Conservation (phyloP, 495 filamentous ascomycete genomes). For the Hypoxylon fragiforme region DNA sequence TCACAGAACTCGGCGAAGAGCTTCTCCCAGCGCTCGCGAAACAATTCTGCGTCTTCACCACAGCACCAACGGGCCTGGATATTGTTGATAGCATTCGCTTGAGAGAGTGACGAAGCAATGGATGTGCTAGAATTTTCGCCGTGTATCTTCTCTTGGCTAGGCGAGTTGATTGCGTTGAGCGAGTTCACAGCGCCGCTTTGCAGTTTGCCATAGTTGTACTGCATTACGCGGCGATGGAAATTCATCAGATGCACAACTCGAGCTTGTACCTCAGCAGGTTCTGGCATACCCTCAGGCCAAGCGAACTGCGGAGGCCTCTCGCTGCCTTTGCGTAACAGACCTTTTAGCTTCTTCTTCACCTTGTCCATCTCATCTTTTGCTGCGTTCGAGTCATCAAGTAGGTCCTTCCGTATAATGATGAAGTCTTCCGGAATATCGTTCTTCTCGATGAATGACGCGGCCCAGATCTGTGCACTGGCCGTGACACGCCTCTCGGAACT, state of each 20-base stretch:
- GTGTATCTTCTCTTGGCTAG: slow-evolving; percentile 43
- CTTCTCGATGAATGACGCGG: slow-evolving; percentile 82
- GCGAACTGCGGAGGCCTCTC: slow-evolving; percentile 90
- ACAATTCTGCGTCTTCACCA: slow-evolving; percentile 90
- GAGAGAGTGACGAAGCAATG: slow-evolving; percentile 51
- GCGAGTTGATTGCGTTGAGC: slow-evolving; percentile 57
- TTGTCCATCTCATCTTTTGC: slow-evolving; percentile 99
- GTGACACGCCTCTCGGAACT: slow-evolving; percentile 93
- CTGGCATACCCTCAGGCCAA: slow-evolving; percentile 94
- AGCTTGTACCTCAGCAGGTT: slow-evolving; percentile 85
- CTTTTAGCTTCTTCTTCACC: slow-evolving; percentile 98
- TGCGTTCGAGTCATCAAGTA: slow-evolving; percentile 97
- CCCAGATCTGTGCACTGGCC: slow-evolving; percentile 96
- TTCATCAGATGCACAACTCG: slow-evolving; percentile 97
- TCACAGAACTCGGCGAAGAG: slow-evolving; percentile 96
- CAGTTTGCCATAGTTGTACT: slow-evolving; percentile 82
- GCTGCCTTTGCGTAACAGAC: slow-evolving; percentile 82
- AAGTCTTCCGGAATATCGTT: slow-evolving; percentile 82
- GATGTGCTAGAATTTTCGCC: slow-evolving; percentile 44
- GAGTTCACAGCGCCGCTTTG: slow-evolving; percentile 63
- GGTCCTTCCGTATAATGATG: slow-evolving; percentile 87
- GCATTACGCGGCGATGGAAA: slow-evolving; percentile 93
- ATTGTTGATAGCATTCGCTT: slow-evolving; percentile 60
- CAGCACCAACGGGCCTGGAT: slow-evolving; percentile 96
- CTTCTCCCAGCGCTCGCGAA: slow-evolving; percentile 98